Evolutionary conservation across 2,329 filamentous ascomycete genomes (phyloP), one percentile per base, ranked within the genome.

Genomic region (Fusarium coffeatum): DNA sequence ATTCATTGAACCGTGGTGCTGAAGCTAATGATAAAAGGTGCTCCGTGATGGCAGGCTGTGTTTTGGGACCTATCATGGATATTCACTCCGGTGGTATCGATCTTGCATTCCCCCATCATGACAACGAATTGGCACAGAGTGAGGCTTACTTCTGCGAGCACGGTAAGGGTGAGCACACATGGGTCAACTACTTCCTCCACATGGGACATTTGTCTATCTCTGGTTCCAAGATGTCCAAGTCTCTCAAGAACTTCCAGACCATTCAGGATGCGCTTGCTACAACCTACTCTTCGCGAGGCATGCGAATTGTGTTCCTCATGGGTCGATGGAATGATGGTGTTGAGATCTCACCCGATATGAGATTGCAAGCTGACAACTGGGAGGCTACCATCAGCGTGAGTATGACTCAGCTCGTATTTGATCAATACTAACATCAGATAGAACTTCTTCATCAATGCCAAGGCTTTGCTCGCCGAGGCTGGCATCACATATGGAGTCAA

Each of bases 101-200:
- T 79, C 86, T 98, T 55, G 90, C 91, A 1, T 97, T 97, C 79
- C 94, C 94, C 0, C 94, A 97, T 78, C 94, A 94, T 80, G 94
- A 96, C 79, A 98, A 97, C 74, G 95, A 97, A 79, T 82, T 97
- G 71, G 94, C 93, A 1, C 94, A 97, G 79, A 93, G 90, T 69
- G 93, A 97, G 79, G 93, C 93, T n/a, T 95, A 93, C 79, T 97
- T 93, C 74, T 85, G 82, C 74, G 75, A 85, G 42, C 79, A 84
- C 57, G 80, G 77, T 41, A 84, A 86, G 77, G 81, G 79, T 48
- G 83, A 86, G 72, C 85, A 88, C 72, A 93, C 93, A 64, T 97
- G 95, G 95, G 92, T 97, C 53, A 97, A 96, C 78, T 97, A 98
- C 81, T 98, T 98, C 81, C 78, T 98, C 18, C 95, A 98, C 77